Base-by-base conservation (phyloP, 1,139 yeast species). In the Yamadazyma conglobata region DNA sequence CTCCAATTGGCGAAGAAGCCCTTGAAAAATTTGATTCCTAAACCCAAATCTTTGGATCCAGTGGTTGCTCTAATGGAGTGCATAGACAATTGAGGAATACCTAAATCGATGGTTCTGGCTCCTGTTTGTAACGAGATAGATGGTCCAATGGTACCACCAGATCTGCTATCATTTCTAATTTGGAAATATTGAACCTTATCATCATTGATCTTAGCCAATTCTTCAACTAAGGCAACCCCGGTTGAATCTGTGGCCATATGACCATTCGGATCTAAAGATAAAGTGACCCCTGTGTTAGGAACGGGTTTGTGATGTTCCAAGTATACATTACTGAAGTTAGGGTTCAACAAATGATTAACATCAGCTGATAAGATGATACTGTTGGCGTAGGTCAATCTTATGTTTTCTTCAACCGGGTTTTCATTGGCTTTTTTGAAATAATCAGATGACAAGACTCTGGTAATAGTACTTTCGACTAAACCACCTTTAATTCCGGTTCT, bases 141-240 rank as follows among this genome's bases (percentile, higher is more conserved):
- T 2, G 74, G 73, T 1, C 74, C 74, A 38, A 67, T 68, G 7
- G 73, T 66, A 10, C 71, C 64, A 9, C 74, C 74, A 8, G 69
- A 62, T 28, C 68, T 52, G 4, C 58, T 50, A 42, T 64, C 73
- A 36, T 68, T 68, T 35, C 72, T 54, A 23, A 67, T 62, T 39
- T 67, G 73, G 48, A 67, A 67, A 31, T 53, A 53, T 43, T 68
- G 74, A 19, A 68, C 44, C 25, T 47, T 37, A 30, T 55, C 58
- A 9, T 41, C 50, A 34, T 57, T 54, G 24, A 43, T 38, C 17
- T 44, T 35, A 6, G 66, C 67, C 26, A 67, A 50, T 27, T 52
- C 52, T 35, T 57, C 57, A 35, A 62, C 38, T 10, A 67, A 46
- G 0, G 56, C 50, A 19, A 54, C 41, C 2, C 71, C 72, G 22